A percentile compares a stretch with the other conserved stretches of the same genome.
These are phyloP conservation scores for Macrocystidia cucumis DNA, from an alignment of 1,284 basidiomycete species.

Conservation along the genomic window DNA sequence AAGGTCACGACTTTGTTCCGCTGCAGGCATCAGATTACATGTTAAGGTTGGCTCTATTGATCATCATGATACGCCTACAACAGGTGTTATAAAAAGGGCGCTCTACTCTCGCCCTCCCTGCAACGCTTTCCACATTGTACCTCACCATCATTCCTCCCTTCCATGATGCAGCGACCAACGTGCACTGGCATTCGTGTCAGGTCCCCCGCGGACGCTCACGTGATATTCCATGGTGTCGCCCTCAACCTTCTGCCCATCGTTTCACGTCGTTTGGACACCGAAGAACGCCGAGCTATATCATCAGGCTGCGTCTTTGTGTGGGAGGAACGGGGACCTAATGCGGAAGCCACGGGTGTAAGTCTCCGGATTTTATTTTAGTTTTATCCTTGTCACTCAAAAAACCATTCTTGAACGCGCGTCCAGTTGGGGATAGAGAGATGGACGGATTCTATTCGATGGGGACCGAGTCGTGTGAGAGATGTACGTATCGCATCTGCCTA, in stretches of 20 bases:
- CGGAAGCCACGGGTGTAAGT: constrained; percentile 59
- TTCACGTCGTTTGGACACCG: constrained; percentile 66
- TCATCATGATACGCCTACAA: constrained; percentile 14
- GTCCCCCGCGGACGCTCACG: constrained; percentile 60
- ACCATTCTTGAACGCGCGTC: constrained; percentile 3
- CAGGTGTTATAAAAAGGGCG: constrained; percentile 15
- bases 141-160: constrained; percentile 8
- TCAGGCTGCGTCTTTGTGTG: constrained; percentile 76
- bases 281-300: constrained; percentile 51
- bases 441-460: constrained; percentile 79
- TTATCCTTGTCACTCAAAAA: no score
- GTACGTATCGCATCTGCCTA: constrained; percentile 39
- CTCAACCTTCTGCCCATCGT: constrained; percentile 59
- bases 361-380: constrained; percentile 4
- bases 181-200: constrained; percentile 33
- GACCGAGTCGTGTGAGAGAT: constrained; percentile 68
- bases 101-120: constrained; percentile 4
- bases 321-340: constrained; percentile 71
- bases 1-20: constrained; percentile 8
- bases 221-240: constrained; percentile 70
- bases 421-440: constrained; percentile 72
- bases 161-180: constrained; percentile 32
- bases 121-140: constrained; percentile 8
- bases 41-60: constrained; percentile 17
- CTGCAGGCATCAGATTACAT: constrained; percentile 13